A percentile compares a stretch with the other conserved stretches of the same genome.
Conservation (phyloP, 176 grass and related monocot genomes). For the Musa itinerans region DNA sequence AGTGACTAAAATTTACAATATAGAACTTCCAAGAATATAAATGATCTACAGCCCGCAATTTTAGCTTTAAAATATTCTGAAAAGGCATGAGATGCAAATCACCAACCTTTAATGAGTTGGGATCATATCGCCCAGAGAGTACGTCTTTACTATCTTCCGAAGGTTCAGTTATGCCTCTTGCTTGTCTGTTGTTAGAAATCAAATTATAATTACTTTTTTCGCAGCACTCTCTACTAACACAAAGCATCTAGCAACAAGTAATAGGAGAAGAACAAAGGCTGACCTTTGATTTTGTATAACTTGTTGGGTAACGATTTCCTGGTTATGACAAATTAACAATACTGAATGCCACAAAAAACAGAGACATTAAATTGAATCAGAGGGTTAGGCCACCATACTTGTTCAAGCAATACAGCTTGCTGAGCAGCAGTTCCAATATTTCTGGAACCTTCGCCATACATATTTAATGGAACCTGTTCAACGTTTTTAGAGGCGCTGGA, state of each 20-base stretch:
- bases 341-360: constrained; percentile 25
- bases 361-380: constrained; percentile 17
- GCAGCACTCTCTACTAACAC: background rate
- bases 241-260: background rate
- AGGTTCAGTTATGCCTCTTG: constrained; percentile 23
- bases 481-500: background rate
- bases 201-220: background rate
- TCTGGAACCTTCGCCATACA: constrained; percentile 14
- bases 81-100: background rate
- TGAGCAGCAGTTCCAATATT: constrained; percentile 60
- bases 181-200: constrained; percentile 46
- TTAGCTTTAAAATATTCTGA: constrained; percentile 7
- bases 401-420: constrained; percentile 65
- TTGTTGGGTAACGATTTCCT: constrained; percentile 87
- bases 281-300: constrained; percentile 87
- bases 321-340: constrained; percentile 29
- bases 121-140: constrained; percentile 50
- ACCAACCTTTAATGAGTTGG: constrained; percentile 69
- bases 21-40: background rate
- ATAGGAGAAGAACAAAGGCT: constrained; percentile 16
- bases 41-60: background rate
- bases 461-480: constrained; percentile 5
- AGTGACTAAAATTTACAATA: background rate
- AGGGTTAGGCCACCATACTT: constrained; percentile 43
- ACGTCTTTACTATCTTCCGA: constrained; percentile 47